Conservation (phyloP, 2,329 filamentous ascomycete genomes). For the Paecilomyces variotii region DNA sequence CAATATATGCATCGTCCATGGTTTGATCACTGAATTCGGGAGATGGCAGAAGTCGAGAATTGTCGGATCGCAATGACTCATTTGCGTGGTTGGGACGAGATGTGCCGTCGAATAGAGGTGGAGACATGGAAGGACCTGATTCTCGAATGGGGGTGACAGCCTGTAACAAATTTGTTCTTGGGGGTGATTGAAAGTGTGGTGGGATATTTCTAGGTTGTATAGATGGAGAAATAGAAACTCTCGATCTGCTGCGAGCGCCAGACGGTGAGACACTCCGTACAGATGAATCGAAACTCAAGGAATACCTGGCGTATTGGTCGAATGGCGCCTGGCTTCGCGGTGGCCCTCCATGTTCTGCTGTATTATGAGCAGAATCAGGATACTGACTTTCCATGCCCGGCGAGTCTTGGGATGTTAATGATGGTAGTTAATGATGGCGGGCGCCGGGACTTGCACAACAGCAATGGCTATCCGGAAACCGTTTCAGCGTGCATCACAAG, state of each 20-base stretch:
- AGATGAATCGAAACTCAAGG: conserved; percentile 24
- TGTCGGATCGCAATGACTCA: conserved; percentile 32
- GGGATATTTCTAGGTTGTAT: conserved; percentile 30
- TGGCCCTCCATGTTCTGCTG: conserved; percentile 17
- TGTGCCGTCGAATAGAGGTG: conserved; percentile 25
- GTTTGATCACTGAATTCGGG: conserved; percentile 59
- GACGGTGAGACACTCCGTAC: conserved; percentile 30
- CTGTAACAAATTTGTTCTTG: conserved; percentile 22
- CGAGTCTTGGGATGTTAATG: not conserved
- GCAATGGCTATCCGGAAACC: not conserved
- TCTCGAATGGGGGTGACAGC: conserved; percentile 16
- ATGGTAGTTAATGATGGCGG: not conserved
- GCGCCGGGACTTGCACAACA: not conserved
- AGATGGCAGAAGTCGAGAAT: conserved; percentile 53
- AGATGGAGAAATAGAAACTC: conserved; percentile 26
- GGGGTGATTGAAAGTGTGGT: conserved; percentile 32
- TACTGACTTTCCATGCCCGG: conserved; percentile 25
- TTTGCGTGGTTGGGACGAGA: conserved; percentile 19
- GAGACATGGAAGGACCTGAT: conserved; percentile 33
- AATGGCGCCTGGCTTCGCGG: conserved; percentile 22
- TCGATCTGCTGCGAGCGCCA: conserved; percentile 24
- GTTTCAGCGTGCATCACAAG: not conserved
- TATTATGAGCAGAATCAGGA: conserved; percentile 18
- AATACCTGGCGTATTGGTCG: conserved; percentile 33
- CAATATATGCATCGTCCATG: conserved; percentile 74